These are phyloP conservation scores for Ceratocystis ficicola DNA, from an alignment of 2,329 filamentous ascomycete genomes.

Conservation along the genomic window DNA sequence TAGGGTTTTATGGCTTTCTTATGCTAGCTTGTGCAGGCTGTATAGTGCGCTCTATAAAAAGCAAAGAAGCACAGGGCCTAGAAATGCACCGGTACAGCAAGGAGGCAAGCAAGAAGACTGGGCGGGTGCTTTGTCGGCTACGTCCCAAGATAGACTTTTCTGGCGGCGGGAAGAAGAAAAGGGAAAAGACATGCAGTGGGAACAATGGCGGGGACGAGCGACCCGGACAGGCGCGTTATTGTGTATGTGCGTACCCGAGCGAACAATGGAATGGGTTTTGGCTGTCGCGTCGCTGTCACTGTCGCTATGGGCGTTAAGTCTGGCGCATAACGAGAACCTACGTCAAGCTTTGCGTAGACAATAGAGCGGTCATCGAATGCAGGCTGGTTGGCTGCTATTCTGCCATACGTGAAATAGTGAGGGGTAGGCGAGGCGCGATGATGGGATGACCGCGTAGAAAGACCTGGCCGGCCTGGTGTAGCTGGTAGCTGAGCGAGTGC, in stretches of 20 bases:
- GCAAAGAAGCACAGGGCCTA: not conserved
- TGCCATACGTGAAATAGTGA: not conserved
- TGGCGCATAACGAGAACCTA: not conserved
- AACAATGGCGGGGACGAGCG: not conserved
- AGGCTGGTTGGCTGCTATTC: too few species aligned
- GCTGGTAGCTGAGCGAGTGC: not conserved
- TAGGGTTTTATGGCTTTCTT: not conserved
- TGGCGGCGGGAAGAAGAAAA: not conserved
- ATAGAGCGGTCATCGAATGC: not conserved
- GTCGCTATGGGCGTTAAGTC: not conserved
- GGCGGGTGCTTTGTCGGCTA: not conserved
- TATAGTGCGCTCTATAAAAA: constrained; percentile 4
- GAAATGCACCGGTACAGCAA: not conserved
- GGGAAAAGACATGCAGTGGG: not conserved
- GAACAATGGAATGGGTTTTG: not conserved
- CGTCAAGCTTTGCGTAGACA: not conserved
- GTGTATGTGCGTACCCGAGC: not conserved
- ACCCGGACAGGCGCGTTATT: not conserved
- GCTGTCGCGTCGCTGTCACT: not conserved
- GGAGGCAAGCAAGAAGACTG: too few species aligned
- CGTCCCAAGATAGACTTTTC: constrained; percentile 6
- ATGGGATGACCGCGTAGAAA: not conserved
- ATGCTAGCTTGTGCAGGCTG: not conserved
- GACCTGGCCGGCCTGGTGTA: not conserved
- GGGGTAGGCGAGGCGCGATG: not conserved